These are phyloP conservation scores for Penicillium sp. DNA, from an alignment of 2,329 filamentous ascomycete species.

Conservation along the genomic window DNA sequence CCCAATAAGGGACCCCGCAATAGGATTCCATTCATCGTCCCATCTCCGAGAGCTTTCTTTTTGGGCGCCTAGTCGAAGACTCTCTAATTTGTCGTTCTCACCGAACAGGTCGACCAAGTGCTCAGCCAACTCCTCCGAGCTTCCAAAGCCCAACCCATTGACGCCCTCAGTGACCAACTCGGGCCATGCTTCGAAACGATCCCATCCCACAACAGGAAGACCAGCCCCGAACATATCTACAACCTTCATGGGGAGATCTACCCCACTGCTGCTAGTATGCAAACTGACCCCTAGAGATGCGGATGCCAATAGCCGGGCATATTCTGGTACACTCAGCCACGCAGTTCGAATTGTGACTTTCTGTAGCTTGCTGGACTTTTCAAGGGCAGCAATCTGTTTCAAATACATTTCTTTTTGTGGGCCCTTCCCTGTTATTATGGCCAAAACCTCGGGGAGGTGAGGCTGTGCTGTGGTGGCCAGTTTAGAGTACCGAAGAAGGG, in stretches of 20 bases:
- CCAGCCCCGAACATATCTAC: slow-evolving; percentile 98
- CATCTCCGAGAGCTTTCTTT: slow-evolving; percentile 74
- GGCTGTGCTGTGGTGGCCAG: slow-evolving; percentile 44
- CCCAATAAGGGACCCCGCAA: slow-evolving; percentile 71
- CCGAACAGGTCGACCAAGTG: slow-evolving; percentile 66
- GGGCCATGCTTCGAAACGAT: slow-evolving; percentile 78
- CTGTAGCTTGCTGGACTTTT: slow-evolving; percentile 60
- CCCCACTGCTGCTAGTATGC: slow-evolving; percentile 89
- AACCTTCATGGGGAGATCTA: slow-evolving; percentile 98
- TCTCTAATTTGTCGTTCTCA: slow-evolving; percentile 55
- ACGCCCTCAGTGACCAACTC: slow-evolving; percentile 85
- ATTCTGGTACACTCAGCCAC: slow-evolving; percentile 81
- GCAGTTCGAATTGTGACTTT: slow-evolving; percentile 74
- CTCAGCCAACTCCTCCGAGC: slow-evolving; percentile 61
- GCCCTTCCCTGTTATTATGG: slow-evolving; percentile 92
- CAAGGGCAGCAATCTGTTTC: slow-evolving; percentile 60
- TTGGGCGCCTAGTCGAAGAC: slow-evolving; percentile 66
- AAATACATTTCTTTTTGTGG: slow-evolving; percentile 78
- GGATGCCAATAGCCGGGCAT: slow-evolving; percentile 76
- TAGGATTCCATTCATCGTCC: slow-evolving; percentile 89
- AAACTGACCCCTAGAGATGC: slow-evolving; percentile 88
- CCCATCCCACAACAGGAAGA: slow-evolving; percentile 84
- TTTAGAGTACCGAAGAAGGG: slow-evolving; percentile 70
- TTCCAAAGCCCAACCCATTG: slow-evolving; percentile 84
- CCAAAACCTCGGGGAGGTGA: slow-evolving; percentile 66